Evolutionary conservation across 2,329 filamentous ascomycete genomes (phyloP).

Genomic region (Aureobasidium vineae): DNA sequence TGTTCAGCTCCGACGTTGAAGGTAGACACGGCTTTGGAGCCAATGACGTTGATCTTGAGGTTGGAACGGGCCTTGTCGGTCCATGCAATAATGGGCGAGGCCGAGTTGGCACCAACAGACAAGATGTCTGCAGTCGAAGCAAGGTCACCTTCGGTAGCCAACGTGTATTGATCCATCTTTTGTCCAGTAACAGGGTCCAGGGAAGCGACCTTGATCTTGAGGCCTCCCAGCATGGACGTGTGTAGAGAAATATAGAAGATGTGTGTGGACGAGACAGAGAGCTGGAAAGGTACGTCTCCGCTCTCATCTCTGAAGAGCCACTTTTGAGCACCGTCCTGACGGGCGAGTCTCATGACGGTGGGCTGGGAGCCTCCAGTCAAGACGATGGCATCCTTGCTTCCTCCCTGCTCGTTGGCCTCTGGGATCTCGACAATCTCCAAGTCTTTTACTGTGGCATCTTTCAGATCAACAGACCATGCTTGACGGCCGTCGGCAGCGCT

Average conservation of each 20-base stretch:
- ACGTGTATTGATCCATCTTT: conserved; percentile 66
- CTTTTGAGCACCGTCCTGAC: conserved; percentile 66
- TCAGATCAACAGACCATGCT: conserved; percentile 67
- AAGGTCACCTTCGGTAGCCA: conserved; percentile 74
- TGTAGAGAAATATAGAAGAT: conserved; percentile 78
- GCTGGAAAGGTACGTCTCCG: conserved; percentile 71
- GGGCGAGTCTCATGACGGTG: conserved; percentile 69
- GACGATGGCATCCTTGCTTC: conserved; percentile 66
- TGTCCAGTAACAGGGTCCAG: conserved; percentile 72
- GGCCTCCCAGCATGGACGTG: conserved; percentile 61
- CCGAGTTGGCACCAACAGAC: conserved; percentile 73
- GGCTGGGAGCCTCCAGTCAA: conserved; percentile 60
- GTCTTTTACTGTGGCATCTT: conserved; percentile 58
- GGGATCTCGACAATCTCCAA: conserved; percentile 74
- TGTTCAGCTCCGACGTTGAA: conserved; percentile 45
- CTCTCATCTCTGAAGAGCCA: conserved; percentile 72
- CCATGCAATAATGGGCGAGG: conserved; percentile 73
- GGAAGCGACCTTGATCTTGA: conserved; percentile 72
- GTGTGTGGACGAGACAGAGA: conserved; percentile 64
- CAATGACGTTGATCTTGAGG: conserved; percentile 69
- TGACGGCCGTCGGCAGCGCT: conserved; percentile 77
- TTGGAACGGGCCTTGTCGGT: conserved; percentile 61
- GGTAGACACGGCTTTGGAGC: conserved; percentile 46
- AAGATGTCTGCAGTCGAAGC: conserved; percentile 63
- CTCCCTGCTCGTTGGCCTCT: conserved; percentile 46